phyloP scores from a whole-genome alignment of 2,329 filamentous ascomycete species.

The Colletotrichum echinochloae region DNA sequence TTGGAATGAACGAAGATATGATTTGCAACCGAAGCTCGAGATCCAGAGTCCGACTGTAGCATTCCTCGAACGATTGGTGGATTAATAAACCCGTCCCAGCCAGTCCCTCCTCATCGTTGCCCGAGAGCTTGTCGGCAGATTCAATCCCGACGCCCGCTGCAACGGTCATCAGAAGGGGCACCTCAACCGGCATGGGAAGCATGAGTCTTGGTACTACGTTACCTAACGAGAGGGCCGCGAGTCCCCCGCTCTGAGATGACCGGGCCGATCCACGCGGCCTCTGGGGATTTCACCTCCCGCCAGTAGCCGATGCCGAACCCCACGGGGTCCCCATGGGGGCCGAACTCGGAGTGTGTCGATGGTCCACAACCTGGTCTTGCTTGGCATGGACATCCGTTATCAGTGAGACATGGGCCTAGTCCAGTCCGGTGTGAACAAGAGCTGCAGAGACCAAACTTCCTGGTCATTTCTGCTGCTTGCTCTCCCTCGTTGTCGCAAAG shows the following conservation, averaged over 20 bases:
- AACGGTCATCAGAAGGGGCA: neutral
- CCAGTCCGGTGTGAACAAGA: no score
- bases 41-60: no score
- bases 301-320: neutral
- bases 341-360: slow-evolving; percentile 16
- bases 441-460: neutral
- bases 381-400: slow-evolving; percentile 3
- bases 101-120: neutral
- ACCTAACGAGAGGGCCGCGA: neutral
- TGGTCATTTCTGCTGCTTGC: neutral
- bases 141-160: slow-evolving; percentile 24
- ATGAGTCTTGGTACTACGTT: neutral
- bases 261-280: neutral
- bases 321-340: no score
- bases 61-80: slow-evolving; percentile 19
- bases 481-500: no score
- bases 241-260: neutral
- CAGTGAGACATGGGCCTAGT: neutral
- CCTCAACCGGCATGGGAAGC: neutral
- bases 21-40: neutral
- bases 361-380: neutral
- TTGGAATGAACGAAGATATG: neutral
- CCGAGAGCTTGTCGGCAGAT: neutral
- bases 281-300: neutral
- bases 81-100: slow-evolving; percentile 7